Evolutionary conservation across 208 protist species (phyloP).

Genomic region (Kentomonas sorsogonicus): DNA sequence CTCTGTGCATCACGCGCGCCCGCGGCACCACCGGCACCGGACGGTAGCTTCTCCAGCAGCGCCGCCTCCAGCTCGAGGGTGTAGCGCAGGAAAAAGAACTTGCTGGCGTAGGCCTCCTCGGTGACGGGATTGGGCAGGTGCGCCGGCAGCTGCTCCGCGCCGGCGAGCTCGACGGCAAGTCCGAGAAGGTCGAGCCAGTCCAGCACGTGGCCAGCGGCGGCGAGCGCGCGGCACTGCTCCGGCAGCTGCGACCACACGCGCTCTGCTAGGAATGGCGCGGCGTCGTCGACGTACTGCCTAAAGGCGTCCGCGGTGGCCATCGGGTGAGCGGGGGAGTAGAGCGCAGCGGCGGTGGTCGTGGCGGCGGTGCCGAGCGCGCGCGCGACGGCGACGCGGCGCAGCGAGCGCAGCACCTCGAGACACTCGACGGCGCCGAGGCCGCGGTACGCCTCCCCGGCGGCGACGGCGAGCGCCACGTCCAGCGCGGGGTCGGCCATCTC

Average conservation of each 20-base stretch:
- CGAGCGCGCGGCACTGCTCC: constrained; percentile 58
- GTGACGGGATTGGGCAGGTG: constrained; percentile 67
- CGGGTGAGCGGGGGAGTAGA: neutral
- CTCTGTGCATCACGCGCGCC: too few relatives aligned
- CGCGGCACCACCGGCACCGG: neutral
- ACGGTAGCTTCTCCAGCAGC: constrained; percentile 17
- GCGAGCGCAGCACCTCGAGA: constrained; percentile 73
- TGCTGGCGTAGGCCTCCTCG: constrained; percentile 55
- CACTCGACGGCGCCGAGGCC: constrained; percentile 51
- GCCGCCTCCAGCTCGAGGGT: constrained; percentile 47
- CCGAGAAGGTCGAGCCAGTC: constrained; percentile 74
- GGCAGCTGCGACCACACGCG: constrained; percentile 77
- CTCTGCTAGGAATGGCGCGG: constrained; percentile 54
- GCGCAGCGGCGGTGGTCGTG: constrained; percentile 13
- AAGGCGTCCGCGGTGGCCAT: constrained; percentile 30
- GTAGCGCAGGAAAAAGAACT: constrained; percentile 78
- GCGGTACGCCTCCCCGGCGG: constrained; percentile 69
- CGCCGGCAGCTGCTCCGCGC: constrained; percentile 29
- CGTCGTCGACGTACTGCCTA: constrained; percentile 44
- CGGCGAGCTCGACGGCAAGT: constrained; percentile 62
- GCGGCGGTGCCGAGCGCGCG: constrained; percentile 24
- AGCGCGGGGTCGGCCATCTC: constrained; percentile 75
- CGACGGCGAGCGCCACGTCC: constrained; percentile 67
- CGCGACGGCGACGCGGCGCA: constrained; percentile 71
- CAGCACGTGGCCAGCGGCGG: constrained; percentile 46